Percentiles rank a stretch among this genome's conserved stretches.
These are phyloP conservation scores for Paspalum vaginatum DNA, from an alignment of 176 grass and related monocot species.

Conservation along the genomic window DNA sequence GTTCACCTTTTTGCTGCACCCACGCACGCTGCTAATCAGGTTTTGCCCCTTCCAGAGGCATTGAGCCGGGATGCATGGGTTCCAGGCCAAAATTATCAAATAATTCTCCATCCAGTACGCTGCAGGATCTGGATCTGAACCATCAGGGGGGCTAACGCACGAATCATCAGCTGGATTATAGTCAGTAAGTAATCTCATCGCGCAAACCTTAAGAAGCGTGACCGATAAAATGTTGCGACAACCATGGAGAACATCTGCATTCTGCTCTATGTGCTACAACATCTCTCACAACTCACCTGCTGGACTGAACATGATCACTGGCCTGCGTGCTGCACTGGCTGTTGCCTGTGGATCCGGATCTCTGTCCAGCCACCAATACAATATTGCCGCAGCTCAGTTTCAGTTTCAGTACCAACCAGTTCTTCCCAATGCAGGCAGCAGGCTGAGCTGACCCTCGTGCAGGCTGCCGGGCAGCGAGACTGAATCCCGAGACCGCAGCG, in stretches of 20 bases:
- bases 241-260: not conserved
- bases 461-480: slow-evolving; percentile 37
- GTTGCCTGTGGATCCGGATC: slow-evolving; percentile 46
- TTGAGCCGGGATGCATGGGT: slow-evolving; percentile 42
- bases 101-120: slow-evolving; percentile 16
- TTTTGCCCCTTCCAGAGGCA: slow-evolving; percentile 52
- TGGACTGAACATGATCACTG: slow-evolving; percentile 27
- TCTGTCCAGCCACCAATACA: slow-evolving; percentile 30
- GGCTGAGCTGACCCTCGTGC: slow-evolving; percentile 31
- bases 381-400: slow-evolving; percentile 11
- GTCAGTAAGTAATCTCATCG: not conserved
- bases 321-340: slow-evolving; percentile 17
- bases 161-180: slow-evolving; percentile 37
- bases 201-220: not conserved
- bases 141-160: not conserved
- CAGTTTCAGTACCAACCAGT: slow-evolving; percentile 7
- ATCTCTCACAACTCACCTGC: not conserved
- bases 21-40: slow-evolving; percentile 50
- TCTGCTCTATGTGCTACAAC: not conserved
- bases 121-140: slow-evolving; percentile 49
- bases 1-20: slow-evolving; percentile 34
- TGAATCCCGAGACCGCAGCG: slow-evolving; percentile 42
- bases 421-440: slow-evolving; percentile 42
- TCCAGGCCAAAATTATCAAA: slow-evolving; percentile 22
- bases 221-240: slow-evolving; percentile 3